Evolutionary conservation across 441 rosid genomes (phyloP).

Genomic region (Geranium incanum): DNA sequence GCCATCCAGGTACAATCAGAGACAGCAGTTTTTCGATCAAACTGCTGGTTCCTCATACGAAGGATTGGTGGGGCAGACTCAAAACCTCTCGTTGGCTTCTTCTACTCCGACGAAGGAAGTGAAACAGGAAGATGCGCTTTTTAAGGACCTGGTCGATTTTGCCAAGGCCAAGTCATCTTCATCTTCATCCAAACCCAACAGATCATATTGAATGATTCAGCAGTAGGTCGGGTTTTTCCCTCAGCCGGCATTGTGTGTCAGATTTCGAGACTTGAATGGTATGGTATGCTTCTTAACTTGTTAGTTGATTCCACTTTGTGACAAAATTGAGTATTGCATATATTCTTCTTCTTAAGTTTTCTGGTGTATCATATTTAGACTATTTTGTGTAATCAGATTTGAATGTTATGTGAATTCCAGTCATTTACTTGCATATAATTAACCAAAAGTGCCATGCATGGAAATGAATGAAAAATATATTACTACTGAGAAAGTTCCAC

Average conservation of each 20-base stretch:
- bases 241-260: not conserved
- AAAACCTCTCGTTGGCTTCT: slow-evolving; percentile 52
- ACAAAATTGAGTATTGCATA: not conserved
- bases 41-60: slow-evolving; percentile 39
- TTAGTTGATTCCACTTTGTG: not conserved
- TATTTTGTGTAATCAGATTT: not conserved
- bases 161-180: slow-evolving; percentile 83
- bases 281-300: not conserved
- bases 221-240: not conserved
- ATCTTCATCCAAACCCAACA: slow-evolving; percentile 56
- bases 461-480: too few species aligned
- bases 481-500: too few species aligned
- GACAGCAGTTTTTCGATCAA: slow-evolving; percentile 68
- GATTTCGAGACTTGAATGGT: not conserved
- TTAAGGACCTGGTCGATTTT: slow-evolving; percentile 90
- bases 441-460: too few species aligned
- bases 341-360: not conserved
- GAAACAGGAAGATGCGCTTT: slow-evolving; percentile 86
- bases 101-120: slow-evolving; percentile 47
- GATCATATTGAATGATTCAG: slow-evolving; percentile 41
- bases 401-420: too few species aligned
- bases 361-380: not conserved
- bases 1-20: slow-evolving; percentile 56
- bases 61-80: slow-evolving; percentile 57
- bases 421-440: too few species aligned